Base-by-base conservation (phyloP, 1,139 yeast genomes). In the Candida sanyaensis region DNA sequence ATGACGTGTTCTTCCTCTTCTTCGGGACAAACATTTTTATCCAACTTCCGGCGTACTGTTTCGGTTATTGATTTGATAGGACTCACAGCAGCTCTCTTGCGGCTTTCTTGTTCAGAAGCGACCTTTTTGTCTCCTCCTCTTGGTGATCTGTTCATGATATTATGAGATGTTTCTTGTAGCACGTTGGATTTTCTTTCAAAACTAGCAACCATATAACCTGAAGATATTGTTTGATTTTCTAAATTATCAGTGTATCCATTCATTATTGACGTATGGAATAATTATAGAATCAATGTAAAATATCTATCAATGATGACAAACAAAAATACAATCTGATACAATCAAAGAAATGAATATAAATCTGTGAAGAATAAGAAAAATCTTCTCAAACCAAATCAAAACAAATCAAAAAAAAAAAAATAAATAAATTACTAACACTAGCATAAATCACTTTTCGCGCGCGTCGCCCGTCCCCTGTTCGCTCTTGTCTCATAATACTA, bases 141-240 rank as follows among this genome's bases (percentile, higher is more conserved):
- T 1, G 43, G 44, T 37, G 45, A 43, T 42, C 28, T 31, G 13
- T 42, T 42, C 38, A 42, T 39, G 10, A 42, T 33, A 24, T 48
- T 48, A 7, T 41, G 28, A 6, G 54, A 30, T 9, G 44, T 41
- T 42, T 50, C 49, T 43, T 48, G 50, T 30, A 52, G 40, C n/a
- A 50, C 52, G 40, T 40, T 41, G 24, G 34, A 34, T 26, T 31
- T 38, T 28, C 44, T 13, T 24, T 30, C 31, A 4, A 33, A 30
- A 37, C 17, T 36, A 3, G 42, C 13, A 31, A 31, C 12, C 26
- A 17, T 13, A 11, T 11, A 28, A n/a, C 8, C 26, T 13, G 33
- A 38, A 17, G 33, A 29, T 7, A 12, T 37, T 4, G 31, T 30
- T 21, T 11, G 24, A 26, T 36, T 36, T 17, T 36, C 38, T 11